Base-by-base conservation (phyloP, 1,284 basidiomycete species). In the Ceratorhiza oryzae-sativae region DNA sequence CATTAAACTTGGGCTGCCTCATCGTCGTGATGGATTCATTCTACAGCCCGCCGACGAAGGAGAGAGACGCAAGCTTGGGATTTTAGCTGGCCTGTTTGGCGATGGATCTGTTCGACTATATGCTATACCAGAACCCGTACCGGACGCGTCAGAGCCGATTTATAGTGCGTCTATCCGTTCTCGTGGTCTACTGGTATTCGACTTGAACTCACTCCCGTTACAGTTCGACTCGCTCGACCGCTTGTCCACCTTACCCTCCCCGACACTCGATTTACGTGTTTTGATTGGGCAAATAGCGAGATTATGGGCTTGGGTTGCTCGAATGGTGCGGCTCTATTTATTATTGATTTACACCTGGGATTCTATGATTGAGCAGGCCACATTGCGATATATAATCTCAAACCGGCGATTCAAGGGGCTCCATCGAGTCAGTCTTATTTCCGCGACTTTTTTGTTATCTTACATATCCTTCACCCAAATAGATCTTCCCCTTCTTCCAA, bases 281-380 rank as follows among this genome's bases (percentile, higher is more conserved):
- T 96, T 48, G 93, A 95, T 76, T 97, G 94, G 94, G 90, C 89
- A 1, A 93, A 93, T 75, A 93, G 92, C 72, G 88, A 90, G 72
- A 77, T 90, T 3, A 78, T 97, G 1, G 93, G 90, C 1, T 86
- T 91, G 4, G 94, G 94, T 0, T 89, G 90, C 36, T 90, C 92
- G 1, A 92, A 93, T 75, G 94, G 94, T 93, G 70, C 63, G 81
- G 10, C n/a, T 53, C 34, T 45, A 6, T 0, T 25, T 10, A 20
- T 25, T 18, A 1, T 36, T 13, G 13, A n/a, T 27, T 8, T 32
- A 18, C 36, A 23, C 34, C 25, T 32, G 12, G 46, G 18, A 36
- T 13, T 39, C 6, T 30, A 6, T 23, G 8, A n/a, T 39, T 15
- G 15, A 27, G 30, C 73, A 95, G 93, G 94, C 1, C 84, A 83